These are phyloP conservation scores for Metschnikowia henanensis DNA, from an alignment of 805 yeast species.

Conservation along the genomic window DNA sequence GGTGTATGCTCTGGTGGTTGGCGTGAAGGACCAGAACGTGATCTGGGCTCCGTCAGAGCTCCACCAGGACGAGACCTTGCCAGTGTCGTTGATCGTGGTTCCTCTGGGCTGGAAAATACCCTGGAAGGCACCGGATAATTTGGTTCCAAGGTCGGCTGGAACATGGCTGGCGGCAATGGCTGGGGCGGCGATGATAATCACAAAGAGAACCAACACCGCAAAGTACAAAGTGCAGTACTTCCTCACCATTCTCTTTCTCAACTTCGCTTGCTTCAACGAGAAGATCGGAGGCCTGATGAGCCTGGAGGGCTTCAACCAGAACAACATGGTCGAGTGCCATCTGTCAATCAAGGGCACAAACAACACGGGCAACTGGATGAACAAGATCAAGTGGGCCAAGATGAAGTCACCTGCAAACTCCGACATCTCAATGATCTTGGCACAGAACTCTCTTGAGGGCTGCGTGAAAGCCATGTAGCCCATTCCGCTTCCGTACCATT, in stretches of 20 bases:
- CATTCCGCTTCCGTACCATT: conserved; percentile 94
- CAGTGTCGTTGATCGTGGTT: conserved; percentile 81
- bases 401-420: conserved; percentile 97
- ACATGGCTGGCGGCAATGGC: conserved; percentile 72
- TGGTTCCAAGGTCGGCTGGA: conserved; percentile 38
- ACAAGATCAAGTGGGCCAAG: conserved; percentile 85
- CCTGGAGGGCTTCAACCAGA: conserved; percentile 97
- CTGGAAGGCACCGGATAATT: conserved; percentile 38
- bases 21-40: conserved; percentile 50
- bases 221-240: conserved; percentile 87
- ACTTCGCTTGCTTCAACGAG: conserved; percentile 92
- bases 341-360: conserved; percentile 86
- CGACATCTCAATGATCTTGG: conserved; percentile 91
- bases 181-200: conserved; percentile 84
- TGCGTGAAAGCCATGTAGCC: conserved; percentile 95
- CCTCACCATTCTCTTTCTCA: conserved; percentile 96
- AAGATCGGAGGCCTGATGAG: conserved; percentile 98
- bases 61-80: conserved; percentile 34
- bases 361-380: conserved; percentile 86
- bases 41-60: conserved; percentile 23
- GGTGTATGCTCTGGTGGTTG: conserved; percentile 57
- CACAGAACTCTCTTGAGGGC: conserved; percentile 93
- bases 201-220: conserved; percentile 64
- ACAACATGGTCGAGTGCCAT: conserved; percentile 97
- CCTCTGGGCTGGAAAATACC: conserved; percentile 93